Evolutionary conservation across 2,329 filamentous ascomycete species (phyloP).

Genomic region (Diaporthe australafricana): DNA sequence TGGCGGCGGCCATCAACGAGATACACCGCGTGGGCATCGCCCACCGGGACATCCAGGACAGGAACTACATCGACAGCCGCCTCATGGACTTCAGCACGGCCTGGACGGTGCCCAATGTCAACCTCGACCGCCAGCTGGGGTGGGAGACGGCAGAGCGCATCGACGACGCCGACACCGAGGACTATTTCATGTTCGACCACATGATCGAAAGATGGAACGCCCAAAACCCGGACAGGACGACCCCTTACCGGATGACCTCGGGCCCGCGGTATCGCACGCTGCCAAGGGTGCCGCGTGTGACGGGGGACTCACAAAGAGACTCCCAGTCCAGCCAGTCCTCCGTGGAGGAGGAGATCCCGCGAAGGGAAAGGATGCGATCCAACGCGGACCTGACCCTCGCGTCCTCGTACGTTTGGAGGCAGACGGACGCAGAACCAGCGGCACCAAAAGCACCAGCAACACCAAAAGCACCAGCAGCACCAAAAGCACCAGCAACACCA

Average conservation of each 20-base stretch:
- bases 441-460: too few relatives aligned
- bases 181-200: constrained; percentile 7
- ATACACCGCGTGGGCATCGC: constrained; percentile 4
- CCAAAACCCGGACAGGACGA: not conserved
- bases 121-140: not conserved
- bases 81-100: constrained; percentile 11
- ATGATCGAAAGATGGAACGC: not conserved
- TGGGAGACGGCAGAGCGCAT: not conserved
- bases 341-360: not conserved
- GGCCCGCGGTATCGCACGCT: not conserved
- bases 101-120: constrained; percentile 5
- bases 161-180: not conserved
- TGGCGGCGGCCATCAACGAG: not conserved
- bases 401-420: not conserved
- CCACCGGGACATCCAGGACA: not conserved
- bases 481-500: too few relatives aligned
- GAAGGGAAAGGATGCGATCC: not conserved
- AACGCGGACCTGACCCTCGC: not conserved
- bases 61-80: not conserved
- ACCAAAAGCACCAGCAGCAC: too few relatives aligned
- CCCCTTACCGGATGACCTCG: not conserved
- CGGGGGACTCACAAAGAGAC: too few relatives aligned
- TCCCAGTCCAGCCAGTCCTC: not conserved
- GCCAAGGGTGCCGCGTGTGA: not conserved
- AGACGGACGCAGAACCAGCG: too few relatives aligned